phyloP scores from a whole-genome alignment of 257 asterid genomes.

The Nicotiana benthamiana region DNA sequence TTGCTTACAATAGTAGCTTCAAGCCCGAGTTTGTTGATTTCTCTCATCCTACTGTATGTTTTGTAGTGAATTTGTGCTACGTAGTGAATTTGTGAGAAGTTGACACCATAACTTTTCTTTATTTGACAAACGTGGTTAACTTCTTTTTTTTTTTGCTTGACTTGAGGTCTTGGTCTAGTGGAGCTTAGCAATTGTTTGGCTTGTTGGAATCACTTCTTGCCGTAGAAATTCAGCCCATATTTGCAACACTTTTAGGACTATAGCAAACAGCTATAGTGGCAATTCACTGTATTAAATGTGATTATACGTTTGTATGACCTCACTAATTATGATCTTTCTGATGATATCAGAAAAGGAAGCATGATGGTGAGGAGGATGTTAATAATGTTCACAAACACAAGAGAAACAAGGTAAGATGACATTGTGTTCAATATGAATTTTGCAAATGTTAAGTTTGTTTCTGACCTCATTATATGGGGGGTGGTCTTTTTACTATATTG shows the following conservation, averaged over 20 bases:
- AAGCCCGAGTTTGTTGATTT: not conserved
- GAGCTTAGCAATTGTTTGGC: not conserved
- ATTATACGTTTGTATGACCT: not conserved
- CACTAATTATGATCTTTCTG: conserved; percentile 4
- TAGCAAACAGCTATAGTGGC: not conserved
- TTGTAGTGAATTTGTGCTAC: not conserved
- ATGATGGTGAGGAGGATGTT: conserved; percentile 50
- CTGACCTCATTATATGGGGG: not conserved
- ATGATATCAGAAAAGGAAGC: conserved; percentile 56
- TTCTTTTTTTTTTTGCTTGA: not conserved
- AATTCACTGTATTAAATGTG: not conserved
- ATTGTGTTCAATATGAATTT: not conserved
- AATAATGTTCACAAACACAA: conserved; percentile 54
- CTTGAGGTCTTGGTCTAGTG: not conserved
- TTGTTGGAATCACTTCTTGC: not conserved
- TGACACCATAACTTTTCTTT: not conserved
- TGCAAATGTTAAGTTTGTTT: not conserved
- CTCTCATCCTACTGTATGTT: not conserved
- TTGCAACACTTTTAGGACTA: not conserved
- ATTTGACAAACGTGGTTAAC: not conserved
- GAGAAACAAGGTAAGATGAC: conserved; percentile 56
- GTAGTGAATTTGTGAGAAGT: not conserved
- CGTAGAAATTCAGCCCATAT: not conserved
- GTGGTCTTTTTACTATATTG: not conserved
- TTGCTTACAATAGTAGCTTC: not conserved